phyloP scores from a whole-genome alignment of 768 basidiomycete species.

The Gymnopilus junonius region DNA sequence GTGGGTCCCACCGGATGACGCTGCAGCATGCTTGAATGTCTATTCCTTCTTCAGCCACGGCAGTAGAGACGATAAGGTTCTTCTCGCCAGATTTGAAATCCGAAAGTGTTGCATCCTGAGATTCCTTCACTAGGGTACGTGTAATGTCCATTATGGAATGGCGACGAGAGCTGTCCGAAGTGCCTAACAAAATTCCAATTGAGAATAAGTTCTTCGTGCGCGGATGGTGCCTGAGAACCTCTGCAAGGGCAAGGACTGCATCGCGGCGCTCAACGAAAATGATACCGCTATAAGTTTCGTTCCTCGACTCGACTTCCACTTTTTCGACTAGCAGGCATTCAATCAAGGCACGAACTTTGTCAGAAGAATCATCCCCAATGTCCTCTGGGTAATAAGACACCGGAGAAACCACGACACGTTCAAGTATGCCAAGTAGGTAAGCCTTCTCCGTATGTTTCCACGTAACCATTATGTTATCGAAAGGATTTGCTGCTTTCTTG shows the following conservation, averaged over 20 bases:
- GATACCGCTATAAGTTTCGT: conserved; percentile 70
- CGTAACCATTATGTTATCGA: conserved; percentile 49
- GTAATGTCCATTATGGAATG: conserved; percentile 76
- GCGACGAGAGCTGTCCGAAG: conserved; percentile 59
- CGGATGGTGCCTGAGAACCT: conserved; percentile 65
- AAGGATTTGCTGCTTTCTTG: conserved; percentile 48
- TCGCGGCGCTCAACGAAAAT: conserved; percentile 82
- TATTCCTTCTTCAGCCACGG: conserved; percentile 87
- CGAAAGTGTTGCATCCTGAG: conserved; percentile 57
- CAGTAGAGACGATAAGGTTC: conserved; percentile 74
- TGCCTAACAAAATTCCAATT: conserved; percentile 68
- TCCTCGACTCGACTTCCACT: conserved; percentile 45
- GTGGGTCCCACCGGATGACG: conserved; percentile 81
- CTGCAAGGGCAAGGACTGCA: conserved; percentile 67
- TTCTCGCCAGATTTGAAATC: conserved; percentile 72
- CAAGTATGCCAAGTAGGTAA: conserved; percentile 58
- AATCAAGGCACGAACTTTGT: conserved; percentile 63
- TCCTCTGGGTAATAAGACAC: conserved; percentile 55
- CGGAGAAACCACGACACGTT: conserved; percentile 44
- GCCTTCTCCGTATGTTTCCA: conserved; percentile 65
- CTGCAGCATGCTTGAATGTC: conserved; percentile 84
- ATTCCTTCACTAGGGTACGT: conserved; percentile 52
- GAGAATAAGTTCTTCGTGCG: conserved; percentile 52
- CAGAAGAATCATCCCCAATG: conserved; percentile 55
- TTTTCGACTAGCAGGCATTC: conserved; percentile 61